These are phyloP conservation scores for Yamadazyma oceani DNA, from an alignment of 1,139 yeast species.

Conservation along the genomic window DNA sequence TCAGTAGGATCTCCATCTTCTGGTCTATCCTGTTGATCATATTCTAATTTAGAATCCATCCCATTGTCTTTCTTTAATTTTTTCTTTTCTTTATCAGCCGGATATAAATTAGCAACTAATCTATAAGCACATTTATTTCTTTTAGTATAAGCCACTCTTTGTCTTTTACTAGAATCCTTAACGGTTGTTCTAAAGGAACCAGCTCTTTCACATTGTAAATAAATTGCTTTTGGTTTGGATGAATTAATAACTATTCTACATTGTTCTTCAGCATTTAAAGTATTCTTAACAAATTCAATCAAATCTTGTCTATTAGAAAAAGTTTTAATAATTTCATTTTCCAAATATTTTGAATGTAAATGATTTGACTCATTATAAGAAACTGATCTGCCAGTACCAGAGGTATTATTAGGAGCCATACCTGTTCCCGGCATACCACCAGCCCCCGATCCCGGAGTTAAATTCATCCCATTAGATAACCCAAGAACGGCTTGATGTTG, in stretches of 20 bases:
- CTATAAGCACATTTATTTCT: conserved; percentile 51
- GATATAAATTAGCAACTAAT: conserved; percentile 48
- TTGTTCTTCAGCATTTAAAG: conserved; percentile 44
- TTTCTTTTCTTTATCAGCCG: conserved; percentile 42
- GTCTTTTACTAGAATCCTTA: conserved; percentile 47
- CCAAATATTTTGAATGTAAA: conserved; percentile 27
- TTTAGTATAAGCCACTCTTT: conserved; percentile 52
- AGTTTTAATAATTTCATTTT: conserved; percentile 48
- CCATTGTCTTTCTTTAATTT: conserved; percentile 21
- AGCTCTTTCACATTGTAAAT: conserved; percentile 51
- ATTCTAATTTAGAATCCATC: conserved; percentile 27
- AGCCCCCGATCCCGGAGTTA: not conserved
- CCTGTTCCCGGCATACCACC: conserved; percentile 6
- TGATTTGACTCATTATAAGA: conserved; percentile 2
- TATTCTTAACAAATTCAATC: conserved; percentile 44
- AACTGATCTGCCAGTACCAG: conserved; percentile 5
- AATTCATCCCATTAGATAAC: conserved; percentile 1
- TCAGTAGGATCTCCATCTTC: not conserved
- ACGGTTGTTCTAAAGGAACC: conserved; percentile 52
- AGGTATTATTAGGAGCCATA: conserved; percentile 3
- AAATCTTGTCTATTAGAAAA: conserved; percentile 42
- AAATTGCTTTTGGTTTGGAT: conserved; percentile 51
- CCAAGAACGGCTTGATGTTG: conserved; percentile 1
- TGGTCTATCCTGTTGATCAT: conserved; percentile 10
- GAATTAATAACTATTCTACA: conserved; percentile 51